phyloP scores from a whole-genome alignment of 2,329 filamentous ascomycete species.

The Pseudocercospora cruenta region DNA sequence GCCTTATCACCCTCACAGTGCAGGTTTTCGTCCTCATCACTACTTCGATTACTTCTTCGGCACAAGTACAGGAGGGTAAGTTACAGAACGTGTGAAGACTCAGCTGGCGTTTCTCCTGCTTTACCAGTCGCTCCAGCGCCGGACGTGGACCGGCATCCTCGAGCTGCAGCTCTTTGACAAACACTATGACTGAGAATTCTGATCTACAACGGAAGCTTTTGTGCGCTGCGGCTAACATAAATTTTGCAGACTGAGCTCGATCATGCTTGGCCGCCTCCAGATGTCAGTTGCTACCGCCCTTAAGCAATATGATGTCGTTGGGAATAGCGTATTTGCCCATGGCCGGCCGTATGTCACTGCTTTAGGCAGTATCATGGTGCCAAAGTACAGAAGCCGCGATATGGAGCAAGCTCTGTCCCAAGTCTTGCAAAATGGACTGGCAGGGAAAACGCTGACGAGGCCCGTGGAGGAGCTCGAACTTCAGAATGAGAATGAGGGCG shows the following conservation, averaged over 20 bases:
- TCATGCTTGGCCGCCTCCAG: not conserved
- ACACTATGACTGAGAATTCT: no score
- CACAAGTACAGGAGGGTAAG: constrained; percentile 29
- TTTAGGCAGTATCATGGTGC: not conserved
- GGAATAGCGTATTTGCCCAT: not conserved
- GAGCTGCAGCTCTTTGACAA: no score
- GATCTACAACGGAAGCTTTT: no score
- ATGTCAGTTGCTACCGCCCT: not conserved
- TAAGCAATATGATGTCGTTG: not conserved
- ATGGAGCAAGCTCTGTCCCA: not conserved
- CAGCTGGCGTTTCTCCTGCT: no score
- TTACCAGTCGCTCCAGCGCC: no score
- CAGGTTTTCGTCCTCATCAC: constrained; percentile 5
- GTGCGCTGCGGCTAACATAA: constrained; percentile 21
- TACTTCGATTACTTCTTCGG: constrained; percentile 31
- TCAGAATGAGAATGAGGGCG: constrained; percentile 14
- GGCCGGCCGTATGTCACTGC: not conserved
- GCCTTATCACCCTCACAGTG: constrained; percentile 6
- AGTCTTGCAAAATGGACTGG: not conserved
- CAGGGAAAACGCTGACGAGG: not conserved
- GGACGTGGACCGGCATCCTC: no score
- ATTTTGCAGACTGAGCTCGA: not conserved
- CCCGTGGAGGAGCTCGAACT: not conserved
- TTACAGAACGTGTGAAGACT: not conserved
- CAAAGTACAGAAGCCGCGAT: not conserved